phyloP scores from a whole-genome alignment of 306 rosid genomes.

The Arachis hypogaea region DNA sequence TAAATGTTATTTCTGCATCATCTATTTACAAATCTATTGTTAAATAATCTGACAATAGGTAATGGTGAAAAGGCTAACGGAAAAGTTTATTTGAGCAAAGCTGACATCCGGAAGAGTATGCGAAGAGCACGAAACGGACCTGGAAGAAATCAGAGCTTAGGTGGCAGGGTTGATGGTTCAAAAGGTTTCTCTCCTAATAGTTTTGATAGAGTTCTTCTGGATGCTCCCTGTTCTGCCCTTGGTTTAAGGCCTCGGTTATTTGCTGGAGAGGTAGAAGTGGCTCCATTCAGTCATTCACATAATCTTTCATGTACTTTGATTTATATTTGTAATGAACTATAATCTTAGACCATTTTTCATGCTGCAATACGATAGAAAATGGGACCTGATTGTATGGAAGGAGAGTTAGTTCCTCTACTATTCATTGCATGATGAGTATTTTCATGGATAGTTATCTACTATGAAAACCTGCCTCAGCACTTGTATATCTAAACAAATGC shows the following conservation, averaged over 20 bases:
- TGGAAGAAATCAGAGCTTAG: slow-evolving; percentile 78
- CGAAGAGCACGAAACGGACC: slow-evolving; percentile 75
- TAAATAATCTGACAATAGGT: slow-evolving; percentile 50
- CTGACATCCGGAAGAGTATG: slow-evolving; percentile 70
- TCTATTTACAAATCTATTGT: slow-evolving; percentile 21
- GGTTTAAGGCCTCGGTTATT: slow-evolving; percentile 94
- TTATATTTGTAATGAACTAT: not conserved
- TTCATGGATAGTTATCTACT: not conserved
- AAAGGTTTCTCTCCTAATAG: slow-evolving; percentile 86
- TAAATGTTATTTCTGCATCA: slow-evolving; percentile 32
- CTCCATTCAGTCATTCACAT: not conserved
- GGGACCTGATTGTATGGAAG: slow-evolving; percentile 22
- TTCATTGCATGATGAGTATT: not conserved
- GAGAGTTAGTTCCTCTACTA: slow-evolving; percentile 24
- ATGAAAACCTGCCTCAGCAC: not conserved
- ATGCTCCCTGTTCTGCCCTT: slow-evolving; percentile 98
- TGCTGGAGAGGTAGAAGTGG: slow-evolving; percentile 75
- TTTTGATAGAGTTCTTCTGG: slow-evolving; percentile 97
- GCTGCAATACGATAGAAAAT: not conserved
- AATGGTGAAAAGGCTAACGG: slow-evolving; percentile 52
- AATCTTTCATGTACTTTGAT: slow-evolving; percentile 18
- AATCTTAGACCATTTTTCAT: not conserved
- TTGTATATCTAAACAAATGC: slow-evolving; percentile 1
- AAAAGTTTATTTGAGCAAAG: slow-evolving; percentile 67
- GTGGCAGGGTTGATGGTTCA: slow-evolving; percentile 77